A percentile compares a stretch with the other conserved stretches of the same genome.
Conservation (phyloP, 495 filamentous ascomycete species). For the Xylaria acuta region DNA sequence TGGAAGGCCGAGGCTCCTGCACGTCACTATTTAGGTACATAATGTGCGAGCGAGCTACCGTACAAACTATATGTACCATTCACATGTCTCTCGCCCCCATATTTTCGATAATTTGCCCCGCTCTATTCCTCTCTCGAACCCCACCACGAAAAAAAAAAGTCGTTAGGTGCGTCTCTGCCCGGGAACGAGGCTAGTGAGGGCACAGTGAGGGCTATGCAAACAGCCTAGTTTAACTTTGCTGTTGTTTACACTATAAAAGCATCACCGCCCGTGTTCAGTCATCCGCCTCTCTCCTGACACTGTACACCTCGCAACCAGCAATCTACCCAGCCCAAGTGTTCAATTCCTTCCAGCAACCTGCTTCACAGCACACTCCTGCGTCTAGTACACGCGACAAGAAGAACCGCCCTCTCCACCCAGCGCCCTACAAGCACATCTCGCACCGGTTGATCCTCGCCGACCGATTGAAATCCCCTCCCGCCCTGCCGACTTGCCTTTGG, state of each 20-base stretch:
- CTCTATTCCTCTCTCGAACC: slow-evolving; percentile 9
- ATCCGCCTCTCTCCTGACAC: slow-evolving; percentile 7
- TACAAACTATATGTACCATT: neutral
- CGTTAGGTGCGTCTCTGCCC: neutral
- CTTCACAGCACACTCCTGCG: neutral
- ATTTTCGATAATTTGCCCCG: slow-evolving; percentile 8
- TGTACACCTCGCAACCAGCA: slow-evolving; percentile 7
- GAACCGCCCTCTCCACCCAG: neutral
- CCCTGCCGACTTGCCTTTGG: slow-evolving; percentile 64
- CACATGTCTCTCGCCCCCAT: slow-evolving; percentile 15
- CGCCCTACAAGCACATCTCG: neutral
- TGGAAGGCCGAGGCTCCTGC: slow-evolving; percentile 1
- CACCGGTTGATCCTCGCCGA: slow-evolving; percentile 2
- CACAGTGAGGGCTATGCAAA: slow-evolving; percentile 16
- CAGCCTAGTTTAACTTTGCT: neutral
- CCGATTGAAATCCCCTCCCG: neutral
- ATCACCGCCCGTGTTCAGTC: neutral
- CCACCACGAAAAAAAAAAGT: slow-evolving; percentile 19
- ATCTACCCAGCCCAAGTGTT: neutral
- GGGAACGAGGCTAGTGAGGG: neutral
- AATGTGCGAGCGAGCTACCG: neutral
- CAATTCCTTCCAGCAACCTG: neutral
- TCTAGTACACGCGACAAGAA: neutral
- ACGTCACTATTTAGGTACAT: slow-evolving; percentile 18
- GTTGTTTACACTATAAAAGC: slow-evolving; percentile 2